Base-by-base conservation (phyloP, 352 stramenopile species). In the Pythium dissotocum region DNA sequence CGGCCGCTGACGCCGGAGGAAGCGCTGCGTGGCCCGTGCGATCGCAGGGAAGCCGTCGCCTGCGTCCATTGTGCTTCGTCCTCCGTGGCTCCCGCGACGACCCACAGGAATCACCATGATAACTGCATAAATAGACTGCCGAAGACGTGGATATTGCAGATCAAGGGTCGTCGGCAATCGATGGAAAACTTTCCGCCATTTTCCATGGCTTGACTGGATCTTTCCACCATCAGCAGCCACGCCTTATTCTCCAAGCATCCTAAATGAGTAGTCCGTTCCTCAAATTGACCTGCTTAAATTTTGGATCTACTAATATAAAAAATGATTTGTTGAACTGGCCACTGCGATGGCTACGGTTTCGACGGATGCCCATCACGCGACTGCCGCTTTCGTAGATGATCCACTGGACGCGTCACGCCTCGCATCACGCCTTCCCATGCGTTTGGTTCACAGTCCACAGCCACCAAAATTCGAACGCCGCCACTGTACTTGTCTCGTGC, bases 21-120 rank as follows among this genome's bases (percentile, higher is more conserved):
- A 72, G 4, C 59, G 66, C 59, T 67, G 52, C 4, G 42, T 33
- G 24, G 49, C 59, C 30, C 66, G 66, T 21, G 66, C 30, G 60
- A 72, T 72, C 4, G 59, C 66, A 18, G 66, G 66, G 53, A 72
- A 72, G 38, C 21, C 1, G 5, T 67, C 60, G 7, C 0, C 24
- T 26, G 6, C 4, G 14, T 1, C 42, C 46, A 54, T 58, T 14
- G 7, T 24, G 7, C 6, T 5, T n/a, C 44, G n/a, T 32, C n/a
- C 10, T 28, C 32, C 48, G 42, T 36, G 32, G 48, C 21, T 9
- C 6, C 28, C 52, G 12, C 24, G 32, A 28, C 24, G 32, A 28
- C 16, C 32, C 16, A 26, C 26, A 26, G 18, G 13, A 59, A 24
- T 32, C 30, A 38, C 28, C 18, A 14, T 0, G 13, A 30, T 30